phyloP scores from a whole-genome alignment of 345 rosid genomes.

The Salix viminalis region DNA sequence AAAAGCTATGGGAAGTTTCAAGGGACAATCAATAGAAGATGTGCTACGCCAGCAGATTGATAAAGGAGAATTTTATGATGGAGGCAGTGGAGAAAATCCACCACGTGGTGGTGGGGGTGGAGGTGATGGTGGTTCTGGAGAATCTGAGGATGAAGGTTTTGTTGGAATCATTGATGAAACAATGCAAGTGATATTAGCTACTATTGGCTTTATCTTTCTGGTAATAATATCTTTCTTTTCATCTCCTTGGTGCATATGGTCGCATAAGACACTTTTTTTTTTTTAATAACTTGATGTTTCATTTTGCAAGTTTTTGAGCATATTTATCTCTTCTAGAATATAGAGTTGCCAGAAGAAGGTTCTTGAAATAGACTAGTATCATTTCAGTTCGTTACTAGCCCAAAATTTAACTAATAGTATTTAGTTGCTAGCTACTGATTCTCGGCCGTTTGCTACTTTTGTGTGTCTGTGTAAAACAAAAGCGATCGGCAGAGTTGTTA shows the following conservation, averaged over 20 bases:
- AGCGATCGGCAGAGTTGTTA: not conserved
- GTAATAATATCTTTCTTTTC: slow-evolving; percentile 5
- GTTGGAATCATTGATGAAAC: slow-evolving; percentile 23
- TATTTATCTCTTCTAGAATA: not conserved
- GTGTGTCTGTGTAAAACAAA: not conserved
- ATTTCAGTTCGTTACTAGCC: not conserved
- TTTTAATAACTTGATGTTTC: not conserved
- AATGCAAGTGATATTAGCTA: slow-evolving; percentile 29
- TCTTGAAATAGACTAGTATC: not conserved
- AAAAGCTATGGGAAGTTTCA: slow-evolving; percentile 15
- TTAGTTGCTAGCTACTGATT: not conserved
- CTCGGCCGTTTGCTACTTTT: not conserved
- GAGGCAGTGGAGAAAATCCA: slow-evolving; percentile 24
- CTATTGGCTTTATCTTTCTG: slow-evolving; percentile 26
- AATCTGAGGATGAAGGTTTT: slow-evolving; percentile 17
- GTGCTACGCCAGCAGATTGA: slow-evolving; percentile 22
- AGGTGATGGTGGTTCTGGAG: slow-evolving; percentile 17
- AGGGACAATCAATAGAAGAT: slow-evolving; percentile 27
- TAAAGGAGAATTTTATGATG: slow-evolving; percentile 16
- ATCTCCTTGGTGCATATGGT: not conserved
- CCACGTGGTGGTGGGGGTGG: slow-evolving; percentile 20
- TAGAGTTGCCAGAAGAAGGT: not conserved
- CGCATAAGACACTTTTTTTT: no score
- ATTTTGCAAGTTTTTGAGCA: not conserved
- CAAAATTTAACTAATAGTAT: no score